Evolutionary conservation across 192 early-diverging fungal genomes (phyloP), one percentile per base, ranked within the genome.

Genomic region (Spinellus fusiger): DNA sequence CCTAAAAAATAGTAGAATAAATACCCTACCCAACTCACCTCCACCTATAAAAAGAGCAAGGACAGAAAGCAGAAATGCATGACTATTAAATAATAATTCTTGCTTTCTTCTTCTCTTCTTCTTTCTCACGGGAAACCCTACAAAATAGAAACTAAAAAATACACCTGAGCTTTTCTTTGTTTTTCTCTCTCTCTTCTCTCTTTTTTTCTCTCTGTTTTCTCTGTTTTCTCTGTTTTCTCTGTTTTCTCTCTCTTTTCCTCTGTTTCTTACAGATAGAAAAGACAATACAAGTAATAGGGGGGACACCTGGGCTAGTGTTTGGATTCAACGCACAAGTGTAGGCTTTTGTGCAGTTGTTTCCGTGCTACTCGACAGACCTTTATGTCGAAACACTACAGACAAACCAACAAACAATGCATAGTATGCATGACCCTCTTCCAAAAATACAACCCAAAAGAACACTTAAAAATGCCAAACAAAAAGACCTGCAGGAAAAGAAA

Each of bases 201-300:
- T 58, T 27, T 58, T 58, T 58, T 27, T 25, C 38, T 1, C 35
- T 56, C 2, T 53, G 35, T 46, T 12, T 38, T 27, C 9, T 47
- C 40, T 18, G 8, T 52, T 29, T 52, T 51, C 56, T 26, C 52
- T 58, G 50, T 15, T 51, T 52, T 52, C n/a, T 26, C n/a, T 33
- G 33, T 26, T 12, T 18, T 34, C 31, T 55, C 22, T 38, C 16
- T 61, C 26, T 50, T 22, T 22, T 26, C 51, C 20, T 34, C 12
- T 50, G 16, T 56, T 64, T 64, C 18, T 64, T 52, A 25, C 61
- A 15, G 28, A 35, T 54, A 35, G 22, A 34, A 27, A 51, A 51
- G 34, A 35, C n/a, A n/a, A n/a, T n/a, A n/a, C n/a, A n/a, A n/a
- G n/a, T n/a, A n/a, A n/a, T n/a, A 49, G 10, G 48, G 22, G 5